Evolutionary conservation across 805 yeast genomes (phyloP).

Genomic region (Lipomyces anomalus): DNA sequence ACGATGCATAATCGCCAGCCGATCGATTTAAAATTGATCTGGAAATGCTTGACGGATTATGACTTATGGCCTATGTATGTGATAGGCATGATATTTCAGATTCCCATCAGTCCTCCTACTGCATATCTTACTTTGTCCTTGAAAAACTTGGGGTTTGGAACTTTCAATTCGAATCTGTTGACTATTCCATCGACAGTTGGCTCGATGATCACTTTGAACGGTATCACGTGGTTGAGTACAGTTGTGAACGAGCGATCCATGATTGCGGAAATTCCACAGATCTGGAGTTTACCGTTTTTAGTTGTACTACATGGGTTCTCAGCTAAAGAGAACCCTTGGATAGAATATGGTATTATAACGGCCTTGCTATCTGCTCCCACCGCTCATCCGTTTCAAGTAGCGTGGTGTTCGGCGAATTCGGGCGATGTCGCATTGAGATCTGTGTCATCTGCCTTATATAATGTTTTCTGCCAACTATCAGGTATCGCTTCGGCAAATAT

Average conservation of each 20-base stretch:
- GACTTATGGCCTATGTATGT: conserved; percentile 55
- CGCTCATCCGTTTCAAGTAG: conserved; percentile 50
- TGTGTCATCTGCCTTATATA: conserved; percentile 58
- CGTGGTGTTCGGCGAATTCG: conserved; percentile 59
- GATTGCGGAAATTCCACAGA: conserved; percentile 10
- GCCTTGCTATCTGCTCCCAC: conserved; percentile 42
- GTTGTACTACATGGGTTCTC: conserved; percentile 27
- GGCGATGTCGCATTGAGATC: conserved; percentile 60
- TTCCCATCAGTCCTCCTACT: conserved; percentile 36
- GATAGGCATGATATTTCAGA: conserved; percentile 42
- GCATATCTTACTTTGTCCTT: conserved; percentile 47
- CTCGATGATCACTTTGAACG: conserved; percentile 27
- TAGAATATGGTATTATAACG: conserved; percentile 18
- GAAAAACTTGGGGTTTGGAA: conserved; percentile 46
- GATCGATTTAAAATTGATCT: conserved; percentile 39
- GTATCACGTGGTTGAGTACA: conserved; percentile 14
- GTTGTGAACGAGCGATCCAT: conserved; percentile 11
- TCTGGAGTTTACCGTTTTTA: conserved; percentile 13
- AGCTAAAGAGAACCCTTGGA: conserved; percentile 19
- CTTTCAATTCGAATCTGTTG: conserved; percentile 47
- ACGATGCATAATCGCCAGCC: conserved; percentile 60
- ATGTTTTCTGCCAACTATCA: conserved; percentile 58
- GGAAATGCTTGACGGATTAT: conserved; percentile 42
- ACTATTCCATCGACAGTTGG: conserved; percentile 43
- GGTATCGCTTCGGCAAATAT: conserved; percentile 50